Evolutionary conservation across 768 basidiomycete genomes (phyloP), one percentile per base, ranked within the genome.

Genomic region (Zangia roseola): DNA sequence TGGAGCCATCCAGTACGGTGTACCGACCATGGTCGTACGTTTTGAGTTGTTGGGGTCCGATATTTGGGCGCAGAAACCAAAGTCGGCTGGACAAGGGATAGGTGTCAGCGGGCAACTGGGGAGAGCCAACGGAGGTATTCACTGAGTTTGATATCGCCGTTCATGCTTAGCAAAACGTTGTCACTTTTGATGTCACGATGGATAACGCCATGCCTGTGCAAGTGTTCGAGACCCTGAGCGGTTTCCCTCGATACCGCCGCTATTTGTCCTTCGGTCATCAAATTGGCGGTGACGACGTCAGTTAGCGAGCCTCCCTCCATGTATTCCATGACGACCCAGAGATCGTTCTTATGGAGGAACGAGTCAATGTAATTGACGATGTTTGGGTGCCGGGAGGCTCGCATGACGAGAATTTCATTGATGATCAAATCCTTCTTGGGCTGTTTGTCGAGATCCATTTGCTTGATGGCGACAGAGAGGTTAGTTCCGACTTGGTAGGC

Each of bases 241-340:
- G 89, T 92, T 74, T 98, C 97, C 65, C 92, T 75, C 37, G 86
- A 90, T 26, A 98, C 97, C 4, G 95, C 97, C 0, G 97, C 94
- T 54, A 99, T 98, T 74, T 98, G 97, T 2, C 94, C 97, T 68
- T 98, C 97, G 0, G 89, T 94, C 94, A 99, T 98, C 61, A 97
- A 71, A 56, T 87, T 87, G 36, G 81, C 83, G 4, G 86, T 87
- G 35, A 88, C 94, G 53, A 98, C 94, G 64, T 98, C 95, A 5
- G 95, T 99, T 37, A 97, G 73, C 25, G 83, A 86, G 28, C 92
- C 91, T 34, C 94, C 94, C 71, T 97, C 94, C 95, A 98, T 98
- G 71, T 94, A 97, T 73, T 97, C 97, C 97, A 99, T 98, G 48
- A 98, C 93, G 33, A 99, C 94, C 97, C 97, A 98, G 4, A 99